Evolutionary conservation across 2,329 filamentous ascomycete genomes (phyloP).

Genomic region (Neonectria ditissima): DNA sequence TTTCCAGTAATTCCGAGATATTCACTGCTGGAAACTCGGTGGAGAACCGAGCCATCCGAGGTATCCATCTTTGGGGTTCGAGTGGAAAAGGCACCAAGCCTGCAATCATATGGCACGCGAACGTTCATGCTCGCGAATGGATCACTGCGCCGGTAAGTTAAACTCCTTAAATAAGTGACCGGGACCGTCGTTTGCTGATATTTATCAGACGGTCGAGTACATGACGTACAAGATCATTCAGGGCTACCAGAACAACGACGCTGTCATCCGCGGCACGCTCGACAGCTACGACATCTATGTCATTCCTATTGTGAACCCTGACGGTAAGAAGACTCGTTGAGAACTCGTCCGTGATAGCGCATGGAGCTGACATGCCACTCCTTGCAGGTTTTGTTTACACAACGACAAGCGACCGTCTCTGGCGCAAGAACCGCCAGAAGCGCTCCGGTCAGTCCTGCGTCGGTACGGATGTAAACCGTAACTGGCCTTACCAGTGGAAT

Average conservation of each 20-base stretch:
- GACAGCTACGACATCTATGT: slow-evolving; percentile 76
- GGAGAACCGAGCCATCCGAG: slow-evolving; percentile 67
- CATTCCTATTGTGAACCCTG: slow-evolving; percentile 71
- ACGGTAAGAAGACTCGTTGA: slow-evolving; percentile 54
- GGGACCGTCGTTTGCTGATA: accelerated
- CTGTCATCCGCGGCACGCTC: slow-evolving; percentile 48
- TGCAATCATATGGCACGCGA: slow-evolving; percentile 67
- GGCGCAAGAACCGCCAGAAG: slow-evolving; percentile 70
- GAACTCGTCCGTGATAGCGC: accelerated
- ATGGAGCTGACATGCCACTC: neutral
- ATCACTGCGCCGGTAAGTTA: slow-evolving; percentile 62
- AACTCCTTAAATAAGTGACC: neutral
- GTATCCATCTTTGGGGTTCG: slow-evolving; percentile 67
- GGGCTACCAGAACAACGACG: slow-evolving; percentile 35
- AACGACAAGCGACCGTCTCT: slow-evolving; percentile 63
- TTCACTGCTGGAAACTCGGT: slow-evolving; percentile 61
- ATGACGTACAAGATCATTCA: slow-evolving; percentile 38
- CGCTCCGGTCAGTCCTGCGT: slow-evolving; percentile 56
- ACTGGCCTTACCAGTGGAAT: slow-evolving; percentile 69
- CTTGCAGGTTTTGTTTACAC: slow-evolving; percentile 61
- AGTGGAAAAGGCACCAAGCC: slow-evolving; percentile 59
- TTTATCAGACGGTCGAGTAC: slow-evolving; percentile 37
- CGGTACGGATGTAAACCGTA: slow-evolving; percentile 70
- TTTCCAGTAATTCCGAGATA: slow-evolving; percentile 60
- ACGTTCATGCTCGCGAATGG: slow-evolving; percentile 72